phyloP scores from a whole-genome alignment of 306 rosid genomes.

The Dicorynia guianensis region DNA sequence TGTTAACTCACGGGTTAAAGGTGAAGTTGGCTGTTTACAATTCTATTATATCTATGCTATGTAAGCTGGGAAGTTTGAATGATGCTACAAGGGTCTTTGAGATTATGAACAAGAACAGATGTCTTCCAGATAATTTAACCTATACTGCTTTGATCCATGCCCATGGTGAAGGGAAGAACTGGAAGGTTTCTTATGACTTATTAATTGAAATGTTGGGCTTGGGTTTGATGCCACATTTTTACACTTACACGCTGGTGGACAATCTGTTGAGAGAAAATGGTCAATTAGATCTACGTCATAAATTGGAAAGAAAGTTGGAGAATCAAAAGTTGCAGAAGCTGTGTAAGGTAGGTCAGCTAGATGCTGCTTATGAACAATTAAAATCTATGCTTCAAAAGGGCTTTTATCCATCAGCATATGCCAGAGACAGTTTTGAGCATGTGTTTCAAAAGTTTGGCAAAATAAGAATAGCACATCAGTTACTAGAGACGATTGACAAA shows the following conservation, averaged over 20 bases:
- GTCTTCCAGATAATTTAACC: conserved; percentile 66
- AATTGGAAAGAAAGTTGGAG: conserved; percentile 65
- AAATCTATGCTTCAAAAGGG: conserved; percentile 65
- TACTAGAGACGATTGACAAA: conserved; percentile 51
- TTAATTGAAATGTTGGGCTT: conserved; percentile 68
- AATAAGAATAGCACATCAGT: conserved; percentile 53
- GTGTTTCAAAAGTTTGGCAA: conserved; percentile 63
- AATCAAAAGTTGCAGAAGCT: conserved; percentile 65
- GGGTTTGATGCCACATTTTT: conserved; percentile 62
- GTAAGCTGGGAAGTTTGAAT: conserved; percentile 65
- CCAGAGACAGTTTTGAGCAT: conserved; percentile 60
- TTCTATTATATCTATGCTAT: conserved; percentile 63
- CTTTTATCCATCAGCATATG: conserved; percentile 57
- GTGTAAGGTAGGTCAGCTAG: conserved; percentile 57
- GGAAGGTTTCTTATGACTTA: conserved; percentile 60
- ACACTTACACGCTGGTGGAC: conserved; percentile 56
- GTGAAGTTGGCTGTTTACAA: conserved; percentile 68
- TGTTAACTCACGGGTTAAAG: conserved; percentile 59
- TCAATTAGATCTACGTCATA: conserved; percentile 51
- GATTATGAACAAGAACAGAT: conserved; percentile 69
- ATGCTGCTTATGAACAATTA: conserved; percentile 66
- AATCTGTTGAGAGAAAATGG: conserved; percentile 63
- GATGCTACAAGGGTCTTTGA: conserved; percentile 61
- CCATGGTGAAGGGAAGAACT: conserved; percentile 56
- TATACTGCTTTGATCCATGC: conserved; percentile 70